Conservation (phyloP, 2,329 filamentous ascomycete species). For the Septoria petroselini region DNA sequence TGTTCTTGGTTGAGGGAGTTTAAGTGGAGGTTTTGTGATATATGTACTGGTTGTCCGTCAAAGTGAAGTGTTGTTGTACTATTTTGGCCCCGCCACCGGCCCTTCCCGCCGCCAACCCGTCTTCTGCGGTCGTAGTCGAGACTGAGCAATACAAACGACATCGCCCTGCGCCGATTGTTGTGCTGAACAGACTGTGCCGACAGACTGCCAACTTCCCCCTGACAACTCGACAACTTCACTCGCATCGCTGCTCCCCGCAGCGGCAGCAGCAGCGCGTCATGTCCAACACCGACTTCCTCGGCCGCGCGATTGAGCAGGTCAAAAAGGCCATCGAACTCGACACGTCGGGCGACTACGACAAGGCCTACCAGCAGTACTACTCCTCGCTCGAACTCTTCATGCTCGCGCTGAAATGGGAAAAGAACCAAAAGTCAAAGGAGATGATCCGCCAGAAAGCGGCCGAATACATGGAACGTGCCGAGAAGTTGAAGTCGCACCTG, state of each 20-base stretch:
- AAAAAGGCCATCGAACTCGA: slow-evolving; percentile 97
- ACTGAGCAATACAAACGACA: slow-evolving; percentile 9
- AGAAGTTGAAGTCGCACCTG: slow-evolving; percentile 93
- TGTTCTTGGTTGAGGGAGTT: not conserved
- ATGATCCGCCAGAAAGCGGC: slow-evolving; percentile 93
- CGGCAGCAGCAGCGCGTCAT: slow-evolving; percentile 48
- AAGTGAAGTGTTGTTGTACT: too few relatives aligned
- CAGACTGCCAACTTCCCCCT: not conserved
- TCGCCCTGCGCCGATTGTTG: not conserved
- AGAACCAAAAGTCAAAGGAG: slow-evolving; percentile 94
- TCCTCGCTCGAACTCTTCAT: slow-evolving; percentile 95
- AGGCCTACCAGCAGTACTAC: slow-evolving; percentile 95
- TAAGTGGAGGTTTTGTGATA: too few relatives aligned
- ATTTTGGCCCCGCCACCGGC: too few relatives aligned
- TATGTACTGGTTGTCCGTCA: too few relatives aligned
- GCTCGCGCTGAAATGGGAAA: slow-evolving; percentile 99
- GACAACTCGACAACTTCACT: slow-evolving; percentile 1
- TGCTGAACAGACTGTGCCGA: not conserved
- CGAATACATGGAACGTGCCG: slow-evolving; percentile 97
- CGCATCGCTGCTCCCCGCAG: slow-evolving; percentile 13
- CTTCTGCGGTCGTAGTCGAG: slow-evolving; percentile 14
- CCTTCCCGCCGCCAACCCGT: too few relatives aligned
- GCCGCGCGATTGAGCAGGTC: slow-evolving; percentile 92
- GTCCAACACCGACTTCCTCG: slow-evolving; percentile 96
- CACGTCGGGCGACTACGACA: slow-evolving; percentile 92